Percentiles rank a stretch among this genome's conserved stretches.
Conservation (phyloP, 2,329 filamentous ascomycete genomes). For the Talaromyces sp. region DNA sequence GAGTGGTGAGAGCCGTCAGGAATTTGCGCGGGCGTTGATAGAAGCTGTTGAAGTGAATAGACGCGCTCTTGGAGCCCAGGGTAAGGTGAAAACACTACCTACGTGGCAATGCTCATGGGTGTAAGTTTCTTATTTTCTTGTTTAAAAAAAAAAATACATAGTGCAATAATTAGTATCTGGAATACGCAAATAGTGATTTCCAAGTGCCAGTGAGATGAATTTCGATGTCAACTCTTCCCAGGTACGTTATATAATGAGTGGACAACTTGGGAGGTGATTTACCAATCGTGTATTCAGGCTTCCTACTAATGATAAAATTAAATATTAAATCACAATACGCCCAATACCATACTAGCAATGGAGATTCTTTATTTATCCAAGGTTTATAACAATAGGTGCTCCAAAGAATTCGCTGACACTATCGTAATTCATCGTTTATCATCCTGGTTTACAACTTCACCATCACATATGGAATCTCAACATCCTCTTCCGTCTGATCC, state of each 20-base stretch:
- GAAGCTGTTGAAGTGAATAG: constrained; percentile 6
- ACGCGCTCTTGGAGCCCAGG: not conserved
- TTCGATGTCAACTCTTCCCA: not conserved
- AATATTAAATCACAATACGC: not conserved
- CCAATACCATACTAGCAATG: not conserved
- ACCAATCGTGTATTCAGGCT: not conserved
- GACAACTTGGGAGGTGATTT: not conserved
- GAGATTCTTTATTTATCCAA: not conserved
- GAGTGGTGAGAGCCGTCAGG: not conserved
- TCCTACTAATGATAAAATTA: too few relatives aligned
- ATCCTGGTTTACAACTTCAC: constrained; percentile 58
- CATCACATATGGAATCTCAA: constrained; percentile 96
- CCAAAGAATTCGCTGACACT: not conserved
- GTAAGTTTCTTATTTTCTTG: not conserved
- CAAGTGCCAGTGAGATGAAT: too few relatives aligned
- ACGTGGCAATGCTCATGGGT: constrained; percentile 6
- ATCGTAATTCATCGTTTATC: not conserved
- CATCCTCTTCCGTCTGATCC: constrained; percentile 83
- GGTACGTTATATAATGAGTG: not conserved
- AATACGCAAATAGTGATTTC: too few relatives aligned
- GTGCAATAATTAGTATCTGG: too few relatives aligned
- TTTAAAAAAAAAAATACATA: too few relatives aligned
- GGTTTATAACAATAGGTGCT: not conserved
- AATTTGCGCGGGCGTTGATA: constrained; percentile 6
- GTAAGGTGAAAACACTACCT: constrained; percentile 6